Conservation (phyloP, 768 basidiomycete genomes). For the Calocybe gangraenosa region DNA sequence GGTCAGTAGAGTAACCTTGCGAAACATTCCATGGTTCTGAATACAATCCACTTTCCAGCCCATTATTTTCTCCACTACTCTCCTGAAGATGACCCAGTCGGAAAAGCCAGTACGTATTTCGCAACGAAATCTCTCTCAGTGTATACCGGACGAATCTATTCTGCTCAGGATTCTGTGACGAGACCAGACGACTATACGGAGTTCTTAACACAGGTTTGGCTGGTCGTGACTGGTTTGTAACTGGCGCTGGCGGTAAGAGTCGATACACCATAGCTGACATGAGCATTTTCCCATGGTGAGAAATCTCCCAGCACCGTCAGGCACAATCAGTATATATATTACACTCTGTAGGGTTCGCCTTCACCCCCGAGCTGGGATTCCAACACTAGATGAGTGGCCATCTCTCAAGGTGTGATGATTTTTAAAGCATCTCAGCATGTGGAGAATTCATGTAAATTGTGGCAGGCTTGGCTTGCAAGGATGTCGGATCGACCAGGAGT, state of each 20-base stretch:
- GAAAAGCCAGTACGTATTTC: constrained; percentile 49
- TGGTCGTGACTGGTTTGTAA: constrained; percentile 74
- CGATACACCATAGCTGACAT: constrained; percentile 70
- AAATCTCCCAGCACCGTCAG: background rate
- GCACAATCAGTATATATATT: background rate
- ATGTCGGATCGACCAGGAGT: constrained; percentile 12
- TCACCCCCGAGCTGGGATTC: constrained; percentile 35
- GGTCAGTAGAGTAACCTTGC: constrained; percentile 10
- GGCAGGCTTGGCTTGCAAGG: constrained; percentile 13
- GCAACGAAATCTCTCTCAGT: too few relatives aligned
- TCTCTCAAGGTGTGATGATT: constrained; percentile 13
- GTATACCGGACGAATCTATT: too few relatives aligned
- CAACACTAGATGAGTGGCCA: constrained; percentile 17
- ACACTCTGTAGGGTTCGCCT: constrained; percentile 45
- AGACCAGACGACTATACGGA: constrained; percentile 79
- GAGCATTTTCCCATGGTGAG: constrained; percentile 62
- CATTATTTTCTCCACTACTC: constrained; percentile 68
- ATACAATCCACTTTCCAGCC: too few relatives aligned
- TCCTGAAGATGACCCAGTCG: constrained; percentile 66
- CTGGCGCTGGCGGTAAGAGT: constrained; percentile 51
- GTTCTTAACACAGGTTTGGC: constrained; percentile 78
- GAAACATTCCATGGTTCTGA: too few relatives aligned
- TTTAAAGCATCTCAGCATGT: background rate
- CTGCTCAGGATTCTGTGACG: constrained; percentile 65
- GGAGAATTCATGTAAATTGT: background rate